A percentile compares a stretch with the other conserved stretches of the same genome.
phyloP scores from a whole-genome alignment of 352 stramenopile species.

The Saprolegnia parasitica region DNA sequence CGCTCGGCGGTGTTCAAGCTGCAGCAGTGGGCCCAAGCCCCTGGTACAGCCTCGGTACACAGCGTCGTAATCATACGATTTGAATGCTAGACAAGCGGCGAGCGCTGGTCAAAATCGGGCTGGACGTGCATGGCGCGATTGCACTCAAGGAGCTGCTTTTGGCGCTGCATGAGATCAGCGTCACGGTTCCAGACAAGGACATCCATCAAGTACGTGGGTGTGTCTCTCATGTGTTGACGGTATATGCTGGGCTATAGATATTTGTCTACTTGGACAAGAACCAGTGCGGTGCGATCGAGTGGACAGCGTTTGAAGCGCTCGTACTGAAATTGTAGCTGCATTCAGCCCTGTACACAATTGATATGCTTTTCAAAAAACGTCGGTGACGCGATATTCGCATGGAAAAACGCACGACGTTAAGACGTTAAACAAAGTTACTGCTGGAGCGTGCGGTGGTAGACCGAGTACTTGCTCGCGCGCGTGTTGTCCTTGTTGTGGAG shows the following conservation, averaged over 20 bases:
- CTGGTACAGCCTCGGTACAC: background rate
- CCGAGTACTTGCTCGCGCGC: background rate
- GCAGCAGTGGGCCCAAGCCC: constrained; percentile 15
- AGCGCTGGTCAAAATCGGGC: background rate
- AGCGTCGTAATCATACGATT: background rate
- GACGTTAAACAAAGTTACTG: background rate
- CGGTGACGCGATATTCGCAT: too few relatives aligned
- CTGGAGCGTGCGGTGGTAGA: background rate
- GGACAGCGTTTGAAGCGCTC: constrained; percentile 15
- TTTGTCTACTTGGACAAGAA: constrained; percentile 23
- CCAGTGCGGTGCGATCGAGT: background rate
- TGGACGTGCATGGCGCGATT: background rate
- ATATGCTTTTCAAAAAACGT: too few relatives aligned
- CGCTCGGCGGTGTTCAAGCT: constrained; percentile 19
- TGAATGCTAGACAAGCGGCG: background rate
- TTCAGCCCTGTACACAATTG: too few relatives aligned
- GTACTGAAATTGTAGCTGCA: background rate
- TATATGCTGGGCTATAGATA: constrained; percentile 4
- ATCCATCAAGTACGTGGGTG: constrained; percentile 11
- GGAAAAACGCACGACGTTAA: too few relatives aligned
- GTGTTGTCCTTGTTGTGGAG: constrained; percentile 3
- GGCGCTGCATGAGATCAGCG: constrained; percentile 17
- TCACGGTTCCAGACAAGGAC: constrained; percentile 19
- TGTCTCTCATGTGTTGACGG: too few relatives aligned
- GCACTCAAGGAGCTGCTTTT: background rate